phyloP scores from a whole-genome alignment of 192 early-diverging fungal genomes.

The Gonapodya prolifera region DNA sequence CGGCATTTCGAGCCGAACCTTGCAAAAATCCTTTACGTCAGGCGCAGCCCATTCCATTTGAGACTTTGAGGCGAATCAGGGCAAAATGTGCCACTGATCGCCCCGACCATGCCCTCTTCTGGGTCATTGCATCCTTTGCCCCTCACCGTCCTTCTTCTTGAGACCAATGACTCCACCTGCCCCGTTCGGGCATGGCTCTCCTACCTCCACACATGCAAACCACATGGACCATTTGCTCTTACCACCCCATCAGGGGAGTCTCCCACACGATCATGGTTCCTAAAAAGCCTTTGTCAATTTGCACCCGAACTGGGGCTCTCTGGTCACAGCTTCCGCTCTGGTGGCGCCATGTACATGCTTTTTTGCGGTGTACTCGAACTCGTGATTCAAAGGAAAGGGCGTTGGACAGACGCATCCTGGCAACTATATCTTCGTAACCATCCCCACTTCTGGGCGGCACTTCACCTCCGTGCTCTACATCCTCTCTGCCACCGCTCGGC shows the following conservation, averaged over 20 bases:
- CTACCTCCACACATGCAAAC: not conserved
- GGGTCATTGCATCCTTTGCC: not conserved
- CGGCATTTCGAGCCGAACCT: not conserved
- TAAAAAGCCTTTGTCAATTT: not conserved
- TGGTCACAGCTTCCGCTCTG: not conserved
- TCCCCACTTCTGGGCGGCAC: not conserved
- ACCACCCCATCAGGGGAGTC: not conserved
- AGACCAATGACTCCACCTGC: not conserved
- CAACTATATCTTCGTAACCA: not conserved
- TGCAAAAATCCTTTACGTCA: not conserved
- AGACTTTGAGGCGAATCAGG: not conserved
- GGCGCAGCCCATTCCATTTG: not conserved
- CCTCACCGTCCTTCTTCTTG: not conserved
- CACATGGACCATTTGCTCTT: not conserved
- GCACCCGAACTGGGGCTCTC: not conserved
- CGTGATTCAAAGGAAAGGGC: not conserved
- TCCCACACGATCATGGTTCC: not conserved
- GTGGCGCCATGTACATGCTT: not conserved
- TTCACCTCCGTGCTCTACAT: not conserved
- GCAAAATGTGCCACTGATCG: not conserved
- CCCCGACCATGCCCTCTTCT: not conserved
- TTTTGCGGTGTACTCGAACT: not conserved
- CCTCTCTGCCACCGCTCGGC: no score
- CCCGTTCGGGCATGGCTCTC: not conserved
- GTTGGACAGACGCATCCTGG: not conserved